phyloP scores from a whole-genome alignment of 1,284 basidiomycete species.

The Hemileia vastatrix region DNA sequence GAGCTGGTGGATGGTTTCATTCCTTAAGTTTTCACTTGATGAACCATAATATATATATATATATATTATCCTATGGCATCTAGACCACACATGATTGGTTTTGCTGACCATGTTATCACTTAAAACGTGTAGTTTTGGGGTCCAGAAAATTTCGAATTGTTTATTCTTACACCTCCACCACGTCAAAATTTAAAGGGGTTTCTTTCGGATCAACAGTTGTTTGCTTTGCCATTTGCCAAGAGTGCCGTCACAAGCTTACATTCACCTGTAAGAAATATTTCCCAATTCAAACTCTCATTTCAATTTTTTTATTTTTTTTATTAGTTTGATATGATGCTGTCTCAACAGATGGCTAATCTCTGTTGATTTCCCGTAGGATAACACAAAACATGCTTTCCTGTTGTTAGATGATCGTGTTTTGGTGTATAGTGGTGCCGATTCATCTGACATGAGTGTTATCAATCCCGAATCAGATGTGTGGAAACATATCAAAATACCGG shows the following conservation, averaged over 20 bases:
- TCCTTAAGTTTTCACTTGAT: constrained; percentile 54
- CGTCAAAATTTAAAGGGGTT: background rate
- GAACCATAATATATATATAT: background rate
- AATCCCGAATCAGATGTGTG: constrained; percentile 98
- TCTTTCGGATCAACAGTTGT: constrained; percentile 53
- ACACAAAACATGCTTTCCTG: constrained; percentile 84
- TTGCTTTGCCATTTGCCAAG: constrained; percentile 83
- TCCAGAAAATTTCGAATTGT: constrained; percentile 19
- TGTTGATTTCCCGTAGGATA: constrained; percentile 52
- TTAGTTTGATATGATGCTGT: background rate
- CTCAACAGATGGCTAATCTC: background rate
- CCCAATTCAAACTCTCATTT: no score
- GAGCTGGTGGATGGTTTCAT: constrained; percentile 66
- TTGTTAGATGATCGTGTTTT: constrained; percentile 89
- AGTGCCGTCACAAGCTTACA: constrained; percentile 85
- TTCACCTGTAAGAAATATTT: constrained; percentile 57
- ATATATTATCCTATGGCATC: background rate
- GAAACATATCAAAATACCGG: constrained; percentile 89
- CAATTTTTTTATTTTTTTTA: no score
- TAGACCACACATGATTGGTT: background rate
- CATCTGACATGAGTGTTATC: constrained; percentile 95
- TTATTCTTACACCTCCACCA: constrained; percentile 5
- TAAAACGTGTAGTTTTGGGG: constrained; percentile 40
- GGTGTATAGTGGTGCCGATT: constrained; percentile 93
- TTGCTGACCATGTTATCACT: background rate